Evolutionary conservation across 129 eudicot species (phyloP).

Genomic region (Flaveria brownii): DNA sequence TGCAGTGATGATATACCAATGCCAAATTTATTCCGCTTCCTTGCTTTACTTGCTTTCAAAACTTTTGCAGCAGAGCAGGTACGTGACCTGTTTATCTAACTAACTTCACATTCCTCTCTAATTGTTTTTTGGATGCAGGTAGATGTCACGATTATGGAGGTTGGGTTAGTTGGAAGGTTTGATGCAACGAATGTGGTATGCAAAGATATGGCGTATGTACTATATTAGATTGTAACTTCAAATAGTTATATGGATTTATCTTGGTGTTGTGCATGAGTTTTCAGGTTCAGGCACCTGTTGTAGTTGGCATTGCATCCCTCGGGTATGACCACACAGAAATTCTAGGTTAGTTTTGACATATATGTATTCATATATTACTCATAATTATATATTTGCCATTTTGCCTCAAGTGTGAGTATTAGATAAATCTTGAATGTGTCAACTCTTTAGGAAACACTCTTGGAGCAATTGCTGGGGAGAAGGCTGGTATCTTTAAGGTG

Average conservation of each 20-base stretch:
- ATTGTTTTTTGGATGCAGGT: constrained; percentile 53
- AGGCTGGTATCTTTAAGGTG: constrained; percentile 98
- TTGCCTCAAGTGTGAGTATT: not conserved
- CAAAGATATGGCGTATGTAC: not conserved
- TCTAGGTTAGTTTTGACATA: constrained; percentile 69
- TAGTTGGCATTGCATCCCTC: constrained; percentile 91
- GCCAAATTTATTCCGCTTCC: constrained; percentile 94
- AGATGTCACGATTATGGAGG: constrained; percentile 94
- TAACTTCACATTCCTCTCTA: not conserved
- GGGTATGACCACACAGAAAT: constrained; percentile 99
- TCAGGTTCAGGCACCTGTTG: constrained; percentile 89
- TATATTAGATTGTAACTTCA: constrained; percentile 21
- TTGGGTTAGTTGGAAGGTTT: constrained; percentile 94
- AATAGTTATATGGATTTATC: not conserved
- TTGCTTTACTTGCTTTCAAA: constrained; percentile 95
- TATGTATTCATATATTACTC: constrained; percentile 1
- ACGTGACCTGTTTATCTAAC: constrained; percentile 8
- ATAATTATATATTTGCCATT: not conserved
- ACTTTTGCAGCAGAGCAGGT: constrained; percentile 90
- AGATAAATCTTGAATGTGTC: constrained; percentile 12
- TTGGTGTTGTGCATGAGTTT: constrained; percentile 21
- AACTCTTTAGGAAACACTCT: constrained; percentile 69
- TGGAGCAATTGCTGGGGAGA: constrained; percentile 93
- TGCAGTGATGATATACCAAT: constrained; percentile 76
- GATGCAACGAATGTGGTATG: constrained; percentile 99